A percentile compares a stretch with the other conserved stretches of the same genome.
Conservation (phyloP, 371 early-diverging fungal genomes). For the Mortierella sp. region DNA sequence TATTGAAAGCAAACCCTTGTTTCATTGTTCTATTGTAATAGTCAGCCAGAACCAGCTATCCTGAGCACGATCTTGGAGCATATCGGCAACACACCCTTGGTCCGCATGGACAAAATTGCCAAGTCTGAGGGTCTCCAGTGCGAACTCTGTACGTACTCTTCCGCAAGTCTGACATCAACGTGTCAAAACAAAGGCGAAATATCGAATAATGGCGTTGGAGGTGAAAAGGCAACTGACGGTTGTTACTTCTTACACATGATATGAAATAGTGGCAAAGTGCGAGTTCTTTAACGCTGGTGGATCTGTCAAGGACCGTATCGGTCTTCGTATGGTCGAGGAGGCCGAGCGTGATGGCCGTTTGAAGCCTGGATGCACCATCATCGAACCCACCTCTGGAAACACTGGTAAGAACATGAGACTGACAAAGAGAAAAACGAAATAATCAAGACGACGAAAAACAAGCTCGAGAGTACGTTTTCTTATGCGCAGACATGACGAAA, state of each 20-base stretch:
- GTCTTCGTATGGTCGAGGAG: slow-evolving; percentile 93
- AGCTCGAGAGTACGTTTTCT: neutral
- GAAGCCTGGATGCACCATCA: slow-evolving; percentile 93
- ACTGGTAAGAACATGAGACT: slow-evolving; percentile 72
- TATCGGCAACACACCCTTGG: slow-evolving; percentile 96
- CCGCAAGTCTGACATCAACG: neutral
- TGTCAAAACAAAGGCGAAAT: neutral
- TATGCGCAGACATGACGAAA: neutral
- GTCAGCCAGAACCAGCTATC: slow-evolving; percentile 76
- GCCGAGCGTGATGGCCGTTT: slow-evolving; percentile 93
- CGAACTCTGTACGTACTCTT: slow-evolving; percentile 87
- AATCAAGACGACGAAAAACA: neutral
- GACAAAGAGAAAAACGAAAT: too few species aligned
- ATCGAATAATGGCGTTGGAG: neutral
- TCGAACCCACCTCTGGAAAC: slow-evolving; percentile 98
- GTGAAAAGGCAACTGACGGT: too few species aligned
- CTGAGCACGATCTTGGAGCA: slow-evolving; percentile 88
- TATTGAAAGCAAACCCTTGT: neutral
- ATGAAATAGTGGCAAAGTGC: slow-evolving; percentile 90
- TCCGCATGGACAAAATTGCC: slow-evolving; percentile 90
- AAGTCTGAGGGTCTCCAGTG: slow-evolving; percentile 91
- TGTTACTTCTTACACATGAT: too few species aligned
- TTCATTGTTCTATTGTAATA: slow-evolving; percentile 10
- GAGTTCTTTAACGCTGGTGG: slow-evolving; percentile 99
- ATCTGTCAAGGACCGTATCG: slow-evolving; percentile 98